Evolutionary conservation across 2,329 filamentous ascomycete genomes (phyloP).

Genomic region (Tolypocladium endophyticum): DNA sequence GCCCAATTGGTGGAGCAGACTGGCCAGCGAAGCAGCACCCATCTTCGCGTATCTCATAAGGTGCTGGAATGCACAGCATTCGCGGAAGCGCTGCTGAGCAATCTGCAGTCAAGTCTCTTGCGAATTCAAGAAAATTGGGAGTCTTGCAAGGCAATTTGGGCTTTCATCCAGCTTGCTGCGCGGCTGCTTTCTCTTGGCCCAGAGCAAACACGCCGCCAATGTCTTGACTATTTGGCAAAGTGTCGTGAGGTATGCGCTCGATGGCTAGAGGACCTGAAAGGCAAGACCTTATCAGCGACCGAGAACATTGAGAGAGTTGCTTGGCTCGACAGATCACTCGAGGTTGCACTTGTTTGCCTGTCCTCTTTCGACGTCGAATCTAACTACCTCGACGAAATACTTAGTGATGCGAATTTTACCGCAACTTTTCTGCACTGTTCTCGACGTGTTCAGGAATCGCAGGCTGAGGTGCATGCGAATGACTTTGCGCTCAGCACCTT

Average conservation of each 20-base stretch:
- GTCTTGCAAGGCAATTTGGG: not conserved
- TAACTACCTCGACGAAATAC: not conserved
- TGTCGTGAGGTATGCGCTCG: not conserved
- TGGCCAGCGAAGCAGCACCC: conserved; percentile 19
- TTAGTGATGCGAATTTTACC: not conserved
- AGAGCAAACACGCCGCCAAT: not conserved
- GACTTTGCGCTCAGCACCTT: not conserved
- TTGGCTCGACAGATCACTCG: not conserved
- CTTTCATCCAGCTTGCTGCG: not conserved
- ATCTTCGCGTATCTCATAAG: conserved; percentile 21
- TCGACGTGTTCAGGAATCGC: not conserved
- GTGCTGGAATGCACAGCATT: conserved; percentile 24
- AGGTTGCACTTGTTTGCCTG: conserved; percentile 3
- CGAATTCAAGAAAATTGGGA: conserved; percentile 1
- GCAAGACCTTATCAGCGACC: not conserved
- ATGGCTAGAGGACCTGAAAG: not conserved
- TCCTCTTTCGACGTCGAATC: conserved; percentile 2
- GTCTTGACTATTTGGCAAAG: not conserved
- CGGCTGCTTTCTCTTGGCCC: not conserved
- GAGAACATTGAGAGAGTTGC: not conserved
- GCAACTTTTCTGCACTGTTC: not conserved
- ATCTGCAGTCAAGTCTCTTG: not conserved
- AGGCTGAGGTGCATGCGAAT: not conserved
- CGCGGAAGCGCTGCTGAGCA: conserved; percentile 1
- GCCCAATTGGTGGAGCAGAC: conserved; percentile 38